Evolutionary conservation across 108 stramenopile genomes (phyloP), one percentile per base, ranked within the genome.

Genomic region (Cyclotella kingstonii): DNA sequence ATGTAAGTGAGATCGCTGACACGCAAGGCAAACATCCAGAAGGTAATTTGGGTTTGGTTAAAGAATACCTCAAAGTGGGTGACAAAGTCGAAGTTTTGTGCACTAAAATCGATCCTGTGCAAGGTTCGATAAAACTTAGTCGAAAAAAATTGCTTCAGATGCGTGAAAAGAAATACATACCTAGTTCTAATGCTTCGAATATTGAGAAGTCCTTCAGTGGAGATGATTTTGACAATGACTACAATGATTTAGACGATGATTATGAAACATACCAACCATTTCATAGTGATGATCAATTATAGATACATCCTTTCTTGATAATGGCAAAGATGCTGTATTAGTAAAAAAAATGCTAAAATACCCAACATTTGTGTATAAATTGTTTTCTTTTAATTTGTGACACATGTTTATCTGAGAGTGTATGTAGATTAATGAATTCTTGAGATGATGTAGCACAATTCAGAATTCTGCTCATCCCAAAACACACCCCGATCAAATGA

Each of bases 1-100:
- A 96, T 65, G 77, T 92, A n/a, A 90, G 89, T 26, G 89, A 96
- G 54, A 43, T 93, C 29, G 60, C 73, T 8, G 56, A 69, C 19
- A 59, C 41, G 31, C 44, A 66, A 17, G 73, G 70, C 12, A 66
- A 65, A 22, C 80, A 85, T 49, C 70, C 77, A 2, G 60, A 48
- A 21, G 87, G 84, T 22, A 83, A 81, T 35, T 22, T 78, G 30
- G 85, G 82, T 4, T 42, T 83, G 17, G 68, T 88, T 11, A 66
- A 68, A 15, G 60, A 76, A 8, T 35, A 77, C 27, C 39, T 89
- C 14, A 59, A 68, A 43, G 80, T 83, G 3, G 84, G 89, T n/a
- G 69, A 81, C 43, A 77, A 75, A 39, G 54, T 84, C 25, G 80
- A 82, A 18, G 80, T 89, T 19, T 41, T 79, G 11, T 81, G 80